Percentiles rank a stretch among this genome's conserved stretches.
These are phyloP conservation scores for Cyanophora paradoxa DNA, from an alignment of 78 protist species.

Conservation along the genomic window DNA sequence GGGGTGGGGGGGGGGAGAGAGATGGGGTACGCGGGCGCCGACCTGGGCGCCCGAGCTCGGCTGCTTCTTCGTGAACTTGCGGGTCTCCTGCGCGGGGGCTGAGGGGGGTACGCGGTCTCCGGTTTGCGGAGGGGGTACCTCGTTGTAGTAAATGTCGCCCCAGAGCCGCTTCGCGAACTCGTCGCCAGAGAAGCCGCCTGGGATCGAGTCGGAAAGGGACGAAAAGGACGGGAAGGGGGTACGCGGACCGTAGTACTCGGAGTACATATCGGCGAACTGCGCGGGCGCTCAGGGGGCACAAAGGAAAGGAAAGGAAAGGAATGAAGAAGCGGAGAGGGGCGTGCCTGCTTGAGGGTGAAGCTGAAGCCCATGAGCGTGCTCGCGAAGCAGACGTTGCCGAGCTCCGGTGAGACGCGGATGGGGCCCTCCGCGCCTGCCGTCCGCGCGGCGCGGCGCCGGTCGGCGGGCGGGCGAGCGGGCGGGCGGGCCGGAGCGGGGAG, in stretches of 20 bases:
- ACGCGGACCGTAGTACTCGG: not conserved
- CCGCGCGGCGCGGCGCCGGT: too few relatives aligned
- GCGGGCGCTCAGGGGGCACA: too few relatives aligned
- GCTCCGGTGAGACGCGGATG: conserved; percentile 75
- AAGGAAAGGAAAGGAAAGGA: too few relatives aligned
- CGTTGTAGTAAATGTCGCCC: conserved; percentile 85
- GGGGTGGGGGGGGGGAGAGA: not conserved
- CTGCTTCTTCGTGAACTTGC: conserved; percentile 47
- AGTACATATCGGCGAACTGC: not conserved
- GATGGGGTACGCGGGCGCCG: too few relatives aligned
- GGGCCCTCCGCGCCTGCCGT: too few relatives aligned
- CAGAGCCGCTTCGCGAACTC: conserved; percentile 84
- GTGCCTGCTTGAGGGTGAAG: not conserved
- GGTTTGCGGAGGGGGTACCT: too few relatives aligned
- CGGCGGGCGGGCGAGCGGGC: too few relatives aligned
- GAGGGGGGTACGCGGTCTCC: too few relatives aligned
- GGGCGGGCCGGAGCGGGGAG: too few relatives aligned
- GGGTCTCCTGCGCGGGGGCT: conserved; percentile 12
- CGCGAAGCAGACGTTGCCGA: conserved; percentile 88
- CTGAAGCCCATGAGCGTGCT: not conserved
- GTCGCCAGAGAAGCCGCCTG: conserved; percentile 21
- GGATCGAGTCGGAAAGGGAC: too few relatives aligned
- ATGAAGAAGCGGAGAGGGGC: not conserved
- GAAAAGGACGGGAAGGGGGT: not conserved
- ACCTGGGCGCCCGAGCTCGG: not conserved